Conservation (phyloP, 2,329 filamentous ascomycete genomes). For the Trichoderma citrinoviride region DNA sequence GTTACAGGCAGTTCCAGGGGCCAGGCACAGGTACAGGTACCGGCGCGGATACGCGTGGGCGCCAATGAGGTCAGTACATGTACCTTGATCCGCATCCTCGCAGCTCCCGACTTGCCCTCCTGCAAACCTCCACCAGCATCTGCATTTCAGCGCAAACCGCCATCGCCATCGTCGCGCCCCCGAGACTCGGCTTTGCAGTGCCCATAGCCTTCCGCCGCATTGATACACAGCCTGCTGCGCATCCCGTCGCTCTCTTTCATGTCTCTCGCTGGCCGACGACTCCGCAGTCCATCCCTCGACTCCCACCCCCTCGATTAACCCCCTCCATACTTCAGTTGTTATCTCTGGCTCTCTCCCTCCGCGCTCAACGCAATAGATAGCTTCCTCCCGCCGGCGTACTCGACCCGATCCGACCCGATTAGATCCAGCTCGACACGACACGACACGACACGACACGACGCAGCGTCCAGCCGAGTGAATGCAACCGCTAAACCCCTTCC, state of each 20-base stretch:
- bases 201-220: background rate
- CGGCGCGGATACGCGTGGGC: constrained; percentile 18
- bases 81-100: background rate
- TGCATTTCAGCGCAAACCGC: background rate
- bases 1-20: constrained; percentile 10
- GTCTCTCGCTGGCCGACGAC: constrained; percentile 22
- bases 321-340: background rate
- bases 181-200: too few species aligned
- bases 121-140: background rate
- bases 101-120: background rate
- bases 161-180: background rate
- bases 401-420: background rate
- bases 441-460: constrained; percentile 29
- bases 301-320: background rate
- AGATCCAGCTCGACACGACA: constrained; percentile 23
- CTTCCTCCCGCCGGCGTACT: too few species aligned
- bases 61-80: constrained; percentile 18
- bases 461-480: constrained; percentile 52
- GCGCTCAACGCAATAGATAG: too few species aligned
- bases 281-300: constrained; percentile 14
- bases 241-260: constrained; percentile 13
- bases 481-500: constrained; percentile 98
- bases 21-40: background rate
- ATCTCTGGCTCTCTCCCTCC: background rate
- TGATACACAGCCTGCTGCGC: background rate